These are phyloP conservation scores for Dothiorella sarmentorum DNA, from an alignment of 2,329 filamentous ascomycete genomes.

Conservation along the genomic window DNA sequence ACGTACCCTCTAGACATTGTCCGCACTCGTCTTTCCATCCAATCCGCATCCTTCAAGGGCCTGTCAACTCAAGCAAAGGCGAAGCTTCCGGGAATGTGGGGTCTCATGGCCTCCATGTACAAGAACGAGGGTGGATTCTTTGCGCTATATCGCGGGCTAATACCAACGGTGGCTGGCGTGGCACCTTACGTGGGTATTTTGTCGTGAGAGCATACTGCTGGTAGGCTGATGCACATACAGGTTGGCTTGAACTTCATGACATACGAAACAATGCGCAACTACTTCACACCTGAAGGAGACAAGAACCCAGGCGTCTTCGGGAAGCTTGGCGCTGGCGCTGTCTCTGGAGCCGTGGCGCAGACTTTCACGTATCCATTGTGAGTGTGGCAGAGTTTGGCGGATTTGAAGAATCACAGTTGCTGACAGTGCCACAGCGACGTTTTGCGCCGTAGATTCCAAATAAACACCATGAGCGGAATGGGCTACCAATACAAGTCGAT, in stretches of 20 bases:
- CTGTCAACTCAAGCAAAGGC: constrained; percentile 47
- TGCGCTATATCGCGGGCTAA: constrained; percentile 89
- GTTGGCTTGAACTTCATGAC: constrained; percentile 97
- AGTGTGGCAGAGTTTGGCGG: constrained; percentile 35
- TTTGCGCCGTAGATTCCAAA: constrained; percentile 88
- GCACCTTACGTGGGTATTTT: constrained; percentile 71
- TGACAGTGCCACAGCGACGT: constrained; percentile 65
- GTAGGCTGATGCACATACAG: constrained; percentile 47
- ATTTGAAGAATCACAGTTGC: not conserved
- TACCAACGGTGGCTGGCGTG: constrained; percentile 91
- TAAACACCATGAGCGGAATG: constrained; percentile 99
- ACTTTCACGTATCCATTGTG: constrained; percentile 98
- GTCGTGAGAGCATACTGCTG: constrained; percentile 40
- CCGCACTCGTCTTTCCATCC: constrained; percentile 89
- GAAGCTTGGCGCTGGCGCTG: constrained; percentile 84
- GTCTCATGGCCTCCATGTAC: constrained; percentile 79
- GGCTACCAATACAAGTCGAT: constrained; percentile 93
- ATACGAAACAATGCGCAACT: constrained; percentile 82
- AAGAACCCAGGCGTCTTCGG: constrained; percentile 73
- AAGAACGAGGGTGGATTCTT: constrained; percentile 79
- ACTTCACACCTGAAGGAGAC: constrained; percentile 83
- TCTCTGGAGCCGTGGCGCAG: constrained; percentile 94
- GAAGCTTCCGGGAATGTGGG: constrained; percentile 88
- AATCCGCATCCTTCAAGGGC: constrained; percentile 89
- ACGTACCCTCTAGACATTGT: constrained; percentile 98